phyloP scores from a whole-genome alignment of 2,329 filamentous ascomycete species.

The Chrysosporium keratinophilum region DNA sequence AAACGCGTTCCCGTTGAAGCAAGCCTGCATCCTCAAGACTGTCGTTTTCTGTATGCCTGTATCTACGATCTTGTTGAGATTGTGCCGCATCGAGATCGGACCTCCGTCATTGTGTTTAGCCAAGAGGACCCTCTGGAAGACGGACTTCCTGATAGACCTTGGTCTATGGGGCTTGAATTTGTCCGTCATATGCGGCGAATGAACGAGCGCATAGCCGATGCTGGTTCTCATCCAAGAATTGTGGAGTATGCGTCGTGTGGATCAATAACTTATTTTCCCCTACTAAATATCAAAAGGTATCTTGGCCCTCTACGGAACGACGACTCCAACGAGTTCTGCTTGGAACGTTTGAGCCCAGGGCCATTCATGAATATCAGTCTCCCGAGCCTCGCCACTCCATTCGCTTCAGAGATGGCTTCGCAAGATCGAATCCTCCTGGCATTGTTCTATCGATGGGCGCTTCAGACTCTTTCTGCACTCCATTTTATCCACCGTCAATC shows the following conservation, averaged over 20 bases:
- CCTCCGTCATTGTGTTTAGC: slow-evolving; percentile 10
- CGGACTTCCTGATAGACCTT: neutral
- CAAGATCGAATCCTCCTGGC: no score
- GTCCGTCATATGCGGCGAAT: neutral
- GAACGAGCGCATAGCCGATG: neutral
- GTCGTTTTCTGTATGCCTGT: slow-evolving; percentile 1
- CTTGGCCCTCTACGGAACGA: no score
- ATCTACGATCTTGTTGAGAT: slow-evolving; percentile 1
- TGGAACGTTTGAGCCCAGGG: slow-evolving; percentile 4
- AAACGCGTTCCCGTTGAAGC: neutral
- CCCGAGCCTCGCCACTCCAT: neutral
- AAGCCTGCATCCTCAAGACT: slow-evolving; percentile 2
- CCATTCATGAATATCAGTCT: slow-evolving; percentile 3
- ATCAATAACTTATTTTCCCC: no score
- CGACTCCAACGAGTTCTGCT: neutral
- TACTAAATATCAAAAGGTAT: no score
- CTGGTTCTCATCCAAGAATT: slow-evolving; percentile 5
- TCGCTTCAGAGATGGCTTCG: neutral
- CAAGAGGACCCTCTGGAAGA: neutral
- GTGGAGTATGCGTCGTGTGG: neutral
- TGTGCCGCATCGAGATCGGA: slow-evolving; percentile 5
- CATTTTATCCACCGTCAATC: no score
- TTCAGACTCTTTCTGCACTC: no score
- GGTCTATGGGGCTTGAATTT: neutral
- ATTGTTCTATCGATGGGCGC: no score